phyloP scores from a whole-genome alignment of 2,329 filamentous ascomycete genomes.

The Clarireedia sp. region DNA sequence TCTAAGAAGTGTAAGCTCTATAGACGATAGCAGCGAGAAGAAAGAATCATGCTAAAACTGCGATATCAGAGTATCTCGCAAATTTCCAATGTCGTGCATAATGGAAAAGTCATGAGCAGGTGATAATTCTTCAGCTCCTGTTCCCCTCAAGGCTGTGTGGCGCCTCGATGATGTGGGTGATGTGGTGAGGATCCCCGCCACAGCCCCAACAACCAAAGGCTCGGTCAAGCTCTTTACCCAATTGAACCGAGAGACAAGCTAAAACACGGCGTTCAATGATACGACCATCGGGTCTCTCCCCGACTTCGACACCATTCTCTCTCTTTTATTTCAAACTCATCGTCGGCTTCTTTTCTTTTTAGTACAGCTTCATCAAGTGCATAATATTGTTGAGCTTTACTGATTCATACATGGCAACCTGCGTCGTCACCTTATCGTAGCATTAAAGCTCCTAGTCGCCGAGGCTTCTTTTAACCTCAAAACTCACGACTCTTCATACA shows the following conservation, averaged over 20 bases:
- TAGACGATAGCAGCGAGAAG: too few relatives aligned
- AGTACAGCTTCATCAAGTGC: not conserved
- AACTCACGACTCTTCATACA: conserved; percentile 2
- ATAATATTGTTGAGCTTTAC: too few relatives aligned
- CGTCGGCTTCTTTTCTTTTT: not conserved
- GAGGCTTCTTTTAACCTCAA: not conserved
- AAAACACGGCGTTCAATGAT: not conserved
- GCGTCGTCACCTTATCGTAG: conserved; percentile 2
- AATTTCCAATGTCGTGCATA: too few relatives aligned
- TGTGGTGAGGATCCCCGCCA: conserved; percentile 1
- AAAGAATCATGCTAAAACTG: too few relatives aligned
- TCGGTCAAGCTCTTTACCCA: not conserved
- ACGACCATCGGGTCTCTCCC: not conserved
- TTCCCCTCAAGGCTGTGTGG: not conserved
- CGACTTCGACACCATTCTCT: not conserved
- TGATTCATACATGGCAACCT: conserved; percentile 1
- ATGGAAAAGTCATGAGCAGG: too few relatives aligned
- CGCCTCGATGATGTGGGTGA: not conserved
- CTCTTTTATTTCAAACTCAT: not conserved
- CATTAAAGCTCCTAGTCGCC: conserved; percentile 10
- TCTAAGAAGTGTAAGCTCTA: too few relatives aligned
- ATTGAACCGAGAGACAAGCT: not conserved
- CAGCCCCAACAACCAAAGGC: not conserved
- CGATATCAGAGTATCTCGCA: too few relatives aligned
- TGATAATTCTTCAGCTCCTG: not conserved